Evolutionary conservation across 805 yeast genomes (phyloP), one percentile per base, ranked within the genome.

Genomic region (Candida maltosa): DNA sequence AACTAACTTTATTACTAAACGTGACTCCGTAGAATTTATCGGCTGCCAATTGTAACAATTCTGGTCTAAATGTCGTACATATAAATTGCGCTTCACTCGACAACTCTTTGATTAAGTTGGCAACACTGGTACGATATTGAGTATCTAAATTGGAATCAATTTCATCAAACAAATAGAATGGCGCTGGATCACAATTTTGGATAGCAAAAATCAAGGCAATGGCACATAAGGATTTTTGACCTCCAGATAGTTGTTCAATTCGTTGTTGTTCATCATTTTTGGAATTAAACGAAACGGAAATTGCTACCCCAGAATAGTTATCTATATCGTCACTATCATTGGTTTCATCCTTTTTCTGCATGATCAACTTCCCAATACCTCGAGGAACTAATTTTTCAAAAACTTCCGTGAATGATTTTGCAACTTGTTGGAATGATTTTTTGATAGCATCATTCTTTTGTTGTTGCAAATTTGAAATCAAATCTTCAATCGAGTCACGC

Each of bases 171-270:
- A 93, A 61, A 54, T 93, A 93, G 57, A 93, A 93, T 32, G 97
- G 97, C 6, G 97, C 97, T 8, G 97, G 97, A 48, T 93, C 97
- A 45, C 94, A 87, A 52, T 76, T 79, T 63, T 93, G 98, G 40
- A 91, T 87, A 4, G 98, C 97, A 39, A 93, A 70, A 45, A 93
- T 89, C 33, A 93, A 72, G 0, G 97, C 89, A 47, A 93, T 79
- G 1, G 98, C 97, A 67, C 97, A 89, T n/a, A 93, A 66, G 0
- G 97, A 85, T 56, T 91, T 91, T 53, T 93, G 98, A 8, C 98
- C 98, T 26, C 98, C 98, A 1, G 96, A 87, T 12, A 93, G 68
- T 54, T 89, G 97, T 54, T 87, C 95, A 38, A 91, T 82, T 42
- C 85, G 72, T 41, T 83, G 84, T 55, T 87, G 96, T 46, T 88